Percentiles rank a stretch among this genome's conserved stretches.
Evolutionary conservation across 768 basidiomycete species (phyloP).

Genomic region (Chalciporus chontae): DNA sequence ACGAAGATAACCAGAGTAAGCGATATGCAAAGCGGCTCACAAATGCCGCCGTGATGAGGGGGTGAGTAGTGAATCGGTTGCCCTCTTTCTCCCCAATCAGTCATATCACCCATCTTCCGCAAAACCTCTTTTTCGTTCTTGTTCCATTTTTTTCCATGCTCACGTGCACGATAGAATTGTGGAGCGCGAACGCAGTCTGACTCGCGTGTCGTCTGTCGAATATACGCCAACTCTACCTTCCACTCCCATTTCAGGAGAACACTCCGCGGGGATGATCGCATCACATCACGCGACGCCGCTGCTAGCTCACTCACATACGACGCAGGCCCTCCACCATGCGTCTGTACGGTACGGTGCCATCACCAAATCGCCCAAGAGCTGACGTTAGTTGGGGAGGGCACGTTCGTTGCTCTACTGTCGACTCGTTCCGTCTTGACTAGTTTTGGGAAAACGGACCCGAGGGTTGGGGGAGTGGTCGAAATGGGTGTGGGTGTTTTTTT

Average conservation of each 20-base stretch:
- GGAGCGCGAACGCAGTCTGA: constrained; percentile 43
- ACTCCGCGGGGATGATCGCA: not conserved
- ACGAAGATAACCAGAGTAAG: constrained; percentile 84
- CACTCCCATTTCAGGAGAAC: constrained; percentile 8
- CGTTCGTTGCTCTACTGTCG: not conserved
- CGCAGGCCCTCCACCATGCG: constrained; percentile 5
- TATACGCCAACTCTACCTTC: constrained; percentile 34
- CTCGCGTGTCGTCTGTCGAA: constrained; percentile 30
- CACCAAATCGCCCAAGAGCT: constrained; percentile 9
- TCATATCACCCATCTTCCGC: not conserved
- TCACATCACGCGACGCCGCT: constrained; percentile 1
- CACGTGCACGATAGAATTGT: constrained; percentile 41
- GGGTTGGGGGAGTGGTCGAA: too few relatives aligned
- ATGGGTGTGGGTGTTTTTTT: too few relatives aligned
- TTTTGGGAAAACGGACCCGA: too few relatives aligned
- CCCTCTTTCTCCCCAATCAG: not conserved
- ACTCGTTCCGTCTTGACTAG: too few relatives aligned
- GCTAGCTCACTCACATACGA: not conserved
- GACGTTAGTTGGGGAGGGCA: not conserved
- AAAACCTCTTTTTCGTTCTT: too few relatives aligned
- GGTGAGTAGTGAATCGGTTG: constrained; percentile 38
- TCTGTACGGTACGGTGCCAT: constrained; percentile 19
- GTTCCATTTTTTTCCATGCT: too few relatives aligned
- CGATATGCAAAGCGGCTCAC: constrained; percentile 65
- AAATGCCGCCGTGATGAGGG: constrained; percentile 75